phyloP scores from a whole-genome alignment of 148 eudicot species.

The Amaranthus hypochondriacus region DNA sequence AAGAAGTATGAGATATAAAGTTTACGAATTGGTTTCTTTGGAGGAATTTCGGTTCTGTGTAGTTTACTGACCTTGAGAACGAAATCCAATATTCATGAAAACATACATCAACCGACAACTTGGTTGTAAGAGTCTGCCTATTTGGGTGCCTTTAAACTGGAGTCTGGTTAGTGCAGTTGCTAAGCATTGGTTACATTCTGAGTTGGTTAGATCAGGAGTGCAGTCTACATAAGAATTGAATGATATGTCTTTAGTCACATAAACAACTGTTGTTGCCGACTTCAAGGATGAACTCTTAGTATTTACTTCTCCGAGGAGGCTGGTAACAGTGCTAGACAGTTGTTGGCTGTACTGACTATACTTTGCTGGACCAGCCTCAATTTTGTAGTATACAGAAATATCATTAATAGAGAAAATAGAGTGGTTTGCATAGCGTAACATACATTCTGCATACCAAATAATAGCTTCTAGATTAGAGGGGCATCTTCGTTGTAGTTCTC shows the following conservation, averaged over 20 bases:
- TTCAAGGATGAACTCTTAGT: conserved; percentile 11
- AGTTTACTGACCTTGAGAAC: conserved; percentile 17
- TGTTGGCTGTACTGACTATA: conserved; percentile 20
- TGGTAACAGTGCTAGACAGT: conserved; percentile 15
- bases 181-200: conserved; percentile 23
- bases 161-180: conserved; percentile 20
- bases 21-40: no score
- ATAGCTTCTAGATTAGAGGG: conserved; percentile 16
- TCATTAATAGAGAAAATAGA: conserved; percentile 23
- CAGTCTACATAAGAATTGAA: conserved; percentile 23
- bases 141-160: conserved; percentile 7
- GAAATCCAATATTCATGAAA: conserved; percentile 12
- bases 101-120: conserved; percentile 32
- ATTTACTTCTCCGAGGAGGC: conserved; percentile 9
- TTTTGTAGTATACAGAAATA: background rate
- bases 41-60: background rate
- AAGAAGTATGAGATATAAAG: no score
- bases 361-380: background rate
- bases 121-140: conserved; percentile 25
- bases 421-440: conserved; percentile 24
- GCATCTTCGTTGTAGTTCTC: conserved; percentile 18
- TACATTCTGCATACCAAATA: conserved; percentile 26
- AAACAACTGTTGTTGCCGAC: conserved; percentile 18
- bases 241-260: conserved; percentile 2
- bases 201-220: conserved; percentile 20